Base-by-base conservation (phyloP, 148 eudicot species). In the Linanthus parryae region DNA sequence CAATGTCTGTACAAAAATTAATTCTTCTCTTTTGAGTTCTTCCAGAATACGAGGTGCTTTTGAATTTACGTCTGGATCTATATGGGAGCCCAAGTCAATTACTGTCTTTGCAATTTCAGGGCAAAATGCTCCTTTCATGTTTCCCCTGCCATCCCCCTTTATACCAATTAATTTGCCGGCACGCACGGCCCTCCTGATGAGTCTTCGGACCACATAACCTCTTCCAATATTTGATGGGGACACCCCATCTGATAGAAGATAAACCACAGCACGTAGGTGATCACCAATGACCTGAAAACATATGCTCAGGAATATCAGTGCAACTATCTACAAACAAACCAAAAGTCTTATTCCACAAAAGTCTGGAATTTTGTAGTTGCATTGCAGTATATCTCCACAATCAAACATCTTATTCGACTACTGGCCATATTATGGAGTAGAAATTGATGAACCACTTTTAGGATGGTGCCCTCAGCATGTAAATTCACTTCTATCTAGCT, bases 161-260 rank as follows among this genome's bases (percentile, higher is more conserved):
- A 92, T 84, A 50, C 96, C 98, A 52, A 84, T 76, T 66, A 87
- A 73, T 71, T 94, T 80, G 44, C 96, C 94, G 6, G 66, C 84
- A 62, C 98, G 87, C 56, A 92, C 96, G 58, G 82, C 75, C 69
- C 96, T 81, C 71, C 96, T 81, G 69, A 92, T 87, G 58, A 92
- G 85, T 37, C 96, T 83, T 13, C 96, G 67, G 38, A 84, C 98
- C 36, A 92, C 76, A 73, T 92, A 92, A 48, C 98, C 98, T 68
- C 98, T 84, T 24, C 98, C 96, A 53, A 92, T 84, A 73, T 92
- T 92, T 56, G 96, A 84, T 44, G 98, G 96, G 56, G 67, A 46
- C 49, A 92, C 94, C 23, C 98, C 95, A 58, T 92, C 98, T n/a
- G 98, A 87, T 67, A 92, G 74, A 37, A 92, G 94, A 82, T 68